A percentile compares a stretch with the other conserved stretches of the same genome.
phyloP scores from a whole-genome alignment of 2,329 filamentous ascomycete species.

The Decorospora gaudefroyi region DNA sequence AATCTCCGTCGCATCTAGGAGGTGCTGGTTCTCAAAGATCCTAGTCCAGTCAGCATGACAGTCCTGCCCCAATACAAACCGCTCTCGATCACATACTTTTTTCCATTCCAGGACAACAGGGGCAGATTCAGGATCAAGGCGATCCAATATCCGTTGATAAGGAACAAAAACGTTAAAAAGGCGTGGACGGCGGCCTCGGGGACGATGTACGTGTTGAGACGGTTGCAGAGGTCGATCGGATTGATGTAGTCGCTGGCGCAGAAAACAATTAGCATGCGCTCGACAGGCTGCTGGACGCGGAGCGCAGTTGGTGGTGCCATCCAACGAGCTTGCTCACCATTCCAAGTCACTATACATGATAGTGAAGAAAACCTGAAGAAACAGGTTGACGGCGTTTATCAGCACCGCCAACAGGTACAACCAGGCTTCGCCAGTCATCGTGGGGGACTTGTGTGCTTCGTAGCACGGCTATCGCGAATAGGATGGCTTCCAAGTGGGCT shows the following conservation, averaged over 20 bases:
- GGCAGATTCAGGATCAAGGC: constrained; percentile 90
- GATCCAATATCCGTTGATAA: constrained; percentile 99
- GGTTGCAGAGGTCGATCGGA: constrained; percentile 99
- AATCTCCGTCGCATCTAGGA: constrained; percentile 97
- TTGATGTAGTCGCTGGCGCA: constrained; percentile 93
- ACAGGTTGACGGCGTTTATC: constrained; percentile 99
- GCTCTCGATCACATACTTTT: constrained; percentile 77
- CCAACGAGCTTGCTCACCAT: constrained; percentile 70
- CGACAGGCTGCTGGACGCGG: neutral
- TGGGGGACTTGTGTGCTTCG: constrained; percentile 45
- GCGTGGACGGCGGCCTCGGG: constrained; percentile 97
- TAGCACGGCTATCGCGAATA: constrained; percentile 20
- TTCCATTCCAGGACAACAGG: constrained; percentile 88
- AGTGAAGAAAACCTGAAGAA: constrained; percentile 99
- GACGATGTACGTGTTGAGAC: constrained; percentile 98
- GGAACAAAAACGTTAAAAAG: constrained; percentile 91
- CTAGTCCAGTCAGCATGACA: constrained; percentile 57
- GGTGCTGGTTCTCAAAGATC: constrained; percentile 95
- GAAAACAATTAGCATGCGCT: constrained; percentile 42
- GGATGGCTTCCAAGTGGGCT: constrained; percentile 14
- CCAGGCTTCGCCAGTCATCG: constrained; percentile 98
- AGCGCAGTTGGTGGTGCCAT: neutral
- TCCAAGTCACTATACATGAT: constrained; percentile 99
- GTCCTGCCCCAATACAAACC: neutral
- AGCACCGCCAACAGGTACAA: constrained; percentile 96